Conservation (phyloP, 805 yeast genomes). For the Yarrowia porcina region DNA sequence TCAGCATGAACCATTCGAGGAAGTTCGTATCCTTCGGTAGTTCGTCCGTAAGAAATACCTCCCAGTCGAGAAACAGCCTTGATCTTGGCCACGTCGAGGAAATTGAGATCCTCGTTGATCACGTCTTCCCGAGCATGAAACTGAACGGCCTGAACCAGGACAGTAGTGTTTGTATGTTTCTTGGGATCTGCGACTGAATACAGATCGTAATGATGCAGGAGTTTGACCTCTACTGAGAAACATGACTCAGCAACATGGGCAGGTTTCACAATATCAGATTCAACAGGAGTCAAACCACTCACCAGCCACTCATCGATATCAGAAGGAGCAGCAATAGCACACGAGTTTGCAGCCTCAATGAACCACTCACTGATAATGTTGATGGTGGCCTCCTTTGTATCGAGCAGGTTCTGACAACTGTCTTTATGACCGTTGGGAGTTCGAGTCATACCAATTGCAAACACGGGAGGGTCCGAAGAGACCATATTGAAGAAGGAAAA, state of each 20-base stretch:
- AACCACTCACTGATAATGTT: constrained; percentile 63
- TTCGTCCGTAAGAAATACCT: constrained; percentile 48
- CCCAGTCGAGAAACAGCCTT: constrained; percentile 57
- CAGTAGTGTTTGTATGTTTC: constrained; percentile 40
- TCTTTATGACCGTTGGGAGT: constrained; percentile 47
- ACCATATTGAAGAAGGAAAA: constrained; percentile 53
- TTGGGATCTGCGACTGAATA: constrained; percentile 42
- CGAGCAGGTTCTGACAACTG: constrained; percentile 48
- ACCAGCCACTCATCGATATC: constrained; percentile 56
- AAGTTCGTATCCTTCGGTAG: constrained; percentile 46
- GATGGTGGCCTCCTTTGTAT: constrained; percentile 53
- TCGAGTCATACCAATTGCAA: constrained; percentile 49
- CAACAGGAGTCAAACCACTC: constrained; percentile 50
- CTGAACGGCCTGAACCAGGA: constrained; percentile 53
- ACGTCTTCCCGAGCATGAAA: constrained; percentile 59
- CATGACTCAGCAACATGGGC: constrained; percentile 61
- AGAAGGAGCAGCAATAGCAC: constrained; percentile 47
- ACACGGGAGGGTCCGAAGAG: constrained; percentile 56
- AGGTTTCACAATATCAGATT: constrained; percentile 48
- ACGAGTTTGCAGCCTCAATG: constrained; percentile 57
- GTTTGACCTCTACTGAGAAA: constrained; percentile 55
- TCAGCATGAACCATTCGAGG: constrained; percentile 44
- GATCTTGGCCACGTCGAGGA: constrained; percentile 47
- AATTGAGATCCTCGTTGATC: constrained; percentile 42
- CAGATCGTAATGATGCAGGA: constrained; percentile 47